Evolutionary conservation across 768 basidiomycete species (phyloP), one percentile per base, ranked within the genome.

Genomic region (Phlebiopsis gigantea): DNA sequence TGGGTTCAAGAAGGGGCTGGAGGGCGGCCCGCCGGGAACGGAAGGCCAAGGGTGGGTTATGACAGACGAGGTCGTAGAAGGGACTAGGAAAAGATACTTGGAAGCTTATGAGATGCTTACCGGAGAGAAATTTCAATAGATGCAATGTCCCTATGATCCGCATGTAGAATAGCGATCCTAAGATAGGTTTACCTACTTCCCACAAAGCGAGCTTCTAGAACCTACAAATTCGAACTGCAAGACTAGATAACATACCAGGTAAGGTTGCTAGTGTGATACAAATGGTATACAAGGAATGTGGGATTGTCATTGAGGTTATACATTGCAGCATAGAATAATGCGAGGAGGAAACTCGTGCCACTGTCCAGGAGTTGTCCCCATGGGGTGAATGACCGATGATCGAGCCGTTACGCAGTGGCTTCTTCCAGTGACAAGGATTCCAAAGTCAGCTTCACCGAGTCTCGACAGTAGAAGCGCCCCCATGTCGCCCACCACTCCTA

Each of bases 1-100:
- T 6, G 93, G 93, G 0, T 93, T 90, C 67, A 75, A 72, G 61
- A 88, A 87, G 66, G 90, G 90, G 1, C 69, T 90, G n/a, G 91
- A 93, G 68, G 79, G 73, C 50, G 91, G 90, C 12, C 82, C 81
- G 0, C 74, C 81, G 57, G 83, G 86, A 28, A 75, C 81, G 53
- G 74, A 80, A 58, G 83, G 85, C 39, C 76, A 82, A 57, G 93
- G 92, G 5, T 97, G 95, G 83, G 69, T 75, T 4, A 87, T 98
- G 57, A 85, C 83, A 4, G 79, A 88, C 21, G 78, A 77, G 8
- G 85, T 97, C 1, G 86, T 97, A 4, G 66, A 77, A 57, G 90
- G 87, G 52, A 98, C 95, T 5, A 81, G 74, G 66, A 70, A 78
- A 57, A 80, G 92, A 71, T 98, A 98, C 69, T 72, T 78, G 58